Base-by-base conservation (phyloP, 495 filamentous ascomycete genomes). In the Durotheca rogersii region DNA sequence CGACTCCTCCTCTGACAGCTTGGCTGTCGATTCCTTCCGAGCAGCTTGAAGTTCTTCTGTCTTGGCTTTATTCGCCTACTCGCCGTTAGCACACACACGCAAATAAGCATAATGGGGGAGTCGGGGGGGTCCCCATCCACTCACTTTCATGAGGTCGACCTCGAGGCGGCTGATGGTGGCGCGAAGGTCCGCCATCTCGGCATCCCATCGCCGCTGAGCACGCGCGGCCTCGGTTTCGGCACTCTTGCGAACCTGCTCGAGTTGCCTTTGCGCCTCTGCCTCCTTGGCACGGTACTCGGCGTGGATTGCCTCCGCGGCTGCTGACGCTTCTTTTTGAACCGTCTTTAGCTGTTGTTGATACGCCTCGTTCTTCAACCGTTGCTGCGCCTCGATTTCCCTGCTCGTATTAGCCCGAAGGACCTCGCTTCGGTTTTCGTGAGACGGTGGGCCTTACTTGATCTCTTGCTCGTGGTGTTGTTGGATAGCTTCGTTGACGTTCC, bases 401-500 rank as follows among this genome's bases (percentile, higher is more conserved):
- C n/a, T 3, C n/a, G 5, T 20, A 39, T 67, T 18, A 67, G 58
- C 23, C 19, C 35, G 5, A 37, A 35, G 25, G n/a, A n/a, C n/a
- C 25, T 16, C 18, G 10, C 23, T 27, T 27, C 4, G 23, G 4
- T 25, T 36, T 11, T 19, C 7, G 6, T 34, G 11, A n/a, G 6
- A 27, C 30, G 1, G 33, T 45, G 44, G n/a, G n/a, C n/a, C 60
- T 51, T 34, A 67, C 65, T 55, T 61, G 38, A 68, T 29, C 39
- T 72, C 70, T 5, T 69, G 69, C 37, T 87, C 86, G 61, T 93
- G 86, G 32, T 80, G 74, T 41, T 76, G 75, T 55, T 89, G 89
- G 10, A 91, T 74, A 6, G 78, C 78, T 38, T 92, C 86, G 48
- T 85, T 86, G 42, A 83, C 81, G 18, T 79, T 79, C 53, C 83